Base-by-base conservation (phyloP, 2,329 filamentous ascomycete species). In the Colletotrichum musae region DNA sequence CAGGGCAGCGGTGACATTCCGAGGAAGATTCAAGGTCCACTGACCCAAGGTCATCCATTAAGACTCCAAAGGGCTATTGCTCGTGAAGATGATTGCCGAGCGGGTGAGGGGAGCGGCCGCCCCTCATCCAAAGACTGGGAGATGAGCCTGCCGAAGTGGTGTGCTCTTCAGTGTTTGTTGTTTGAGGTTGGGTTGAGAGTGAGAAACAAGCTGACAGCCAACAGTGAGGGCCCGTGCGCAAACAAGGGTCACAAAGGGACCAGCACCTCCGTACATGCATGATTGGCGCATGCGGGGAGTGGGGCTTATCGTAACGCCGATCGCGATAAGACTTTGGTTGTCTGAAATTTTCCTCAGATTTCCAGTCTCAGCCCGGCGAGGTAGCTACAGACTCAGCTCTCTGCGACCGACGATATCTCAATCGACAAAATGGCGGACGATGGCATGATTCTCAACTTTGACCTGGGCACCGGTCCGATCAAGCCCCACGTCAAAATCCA, bases 361-460 rank as follows among this genome's bases (percentile, higher is more conserved):
- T 36, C 28, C 21, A 21, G n/a, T 24, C 32, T 59, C 54, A 53
- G 36, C n/a, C 16, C 18, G 13, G 45, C 45, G 5, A 47, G 45
- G 45, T 47, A 47, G 16, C 43, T 18, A 16, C 45, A 47, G 45
- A 47, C 18, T 47, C 18, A 15, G 45, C 18, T 47, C 41, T 26
- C 64, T 61, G 48, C 57, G 57, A 70, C n/a, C 32, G 54, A 64
- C 50, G 18, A n/a, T 24, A 47, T 18, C 39, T 26, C 57, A 36
- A 45, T 63, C 71, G 51, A 64, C 69, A 77, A 68, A 70, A 98
- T 98, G 95, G 93, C 93, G 59, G 95, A 98, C 84, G 93, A 97
- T 90, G 94, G 94, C 74, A 93, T 99, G 89, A 88, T 98, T 66
- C 85, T 98, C 78, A 98, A 98, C 76, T 98, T 98, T 79, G 91